Conservation (phyloP, 345 rosid genomes). For the Hirschfeldia incana region DNA sequence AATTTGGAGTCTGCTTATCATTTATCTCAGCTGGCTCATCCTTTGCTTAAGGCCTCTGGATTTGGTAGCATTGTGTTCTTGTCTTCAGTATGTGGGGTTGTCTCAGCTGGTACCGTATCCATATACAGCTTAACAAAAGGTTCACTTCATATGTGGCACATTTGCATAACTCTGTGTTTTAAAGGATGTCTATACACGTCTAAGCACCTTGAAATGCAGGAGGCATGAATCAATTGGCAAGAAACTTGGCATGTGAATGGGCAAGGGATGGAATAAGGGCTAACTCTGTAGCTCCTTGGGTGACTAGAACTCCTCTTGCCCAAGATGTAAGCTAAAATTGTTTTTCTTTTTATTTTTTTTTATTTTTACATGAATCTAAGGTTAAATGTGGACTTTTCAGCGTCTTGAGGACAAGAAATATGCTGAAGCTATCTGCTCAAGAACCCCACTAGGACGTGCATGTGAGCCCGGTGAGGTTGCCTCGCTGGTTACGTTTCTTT, state of each 20-base stretch:
- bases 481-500: conserved; percentile 58
- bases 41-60: conserved; percentile 12
- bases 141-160: neutral
- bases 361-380: neutral
- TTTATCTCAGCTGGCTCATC: conserved; percentile 6
- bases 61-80: neutral
- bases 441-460: conserved; percentile 27
- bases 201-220: neutral
- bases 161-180: neutral
- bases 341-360: neutral
- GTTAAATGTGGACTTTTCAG: neutral
- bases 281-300: neutral
- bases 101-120: neutral
- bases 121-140: neutral
- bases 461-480: conserved; percentile 31
- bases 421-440: conserved; percentile 13
- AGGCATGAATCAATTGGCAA: neutral
- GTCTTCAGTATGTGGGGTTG: neutral
- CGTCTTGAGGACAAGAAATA: conserved; percentile 9
- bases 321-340: neutral
- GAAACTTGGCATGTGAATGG: neutral
- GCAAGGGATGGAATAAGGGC: neutral
- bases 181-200: neutral
- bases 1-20: conserved; percentile 20
- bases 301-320: neutral